Base-by-base conservation (phyloP, 306 rosid species). In the Astragalus glycyphyllos region DNA sequence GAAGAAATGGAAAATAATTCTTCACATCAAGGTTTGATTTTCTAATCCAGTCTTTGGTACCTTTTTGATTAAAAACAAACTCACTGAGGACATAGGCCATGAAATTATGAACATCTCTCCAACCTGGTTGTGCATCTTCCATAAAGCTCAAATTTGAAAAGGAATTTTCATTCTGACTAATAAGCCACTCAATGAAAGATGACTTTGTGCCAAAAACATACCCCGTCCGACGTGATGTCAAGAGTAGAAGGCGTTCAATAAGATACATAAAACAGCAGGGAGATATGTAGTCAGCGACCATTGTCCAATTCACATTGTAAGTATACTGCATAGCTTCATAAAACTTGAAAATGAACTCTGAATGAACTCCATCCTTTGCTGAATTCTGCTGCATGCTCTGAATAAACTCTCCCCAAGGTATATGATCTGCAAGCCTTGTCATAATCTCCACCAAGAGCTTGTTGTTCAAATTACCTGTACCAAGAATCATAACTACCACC, bases 221-320 rank as follows among this genome's bases (percentile, higher is more conserved):
- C 13, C 89, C 87, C 3, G 23, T 70, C 51, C 37, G 8, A 58
- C 59, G 56, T 9, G 79, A 77, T 44, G 82, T 76, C 51, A 68
- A 69, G 4, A 85, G 65, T 56, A 91, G 46, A 57, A 91, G 82
- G 59, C 85, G 92, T 68, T 91, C 97, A 11, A 87, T 64, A 20
- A 89, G 93, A 73, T 89, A 86, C 59, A 91, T 56, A 66, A 89
- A 89, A 81, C 87, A 87, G 51, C 58, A 59, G 0, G 97, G 96
- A 46, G 91, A 68, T 9, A 91, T 79, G 57, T 82, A 85, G 62
- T 89, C 93, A 2, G 4, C 0, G 20, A 38, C 78, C n/a, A 0
- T 3, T 26, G 0, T 49, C 89, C 86, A 82, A 16, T 89, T 68
- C 11, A 55, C 86, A 4, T 1, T 26, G 40, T 79, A 89, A 20